These are phyloP conservation scores for Terfezia boudieri DNA, from an alignment of 495 filamentous ascomycete species.

Conservation along the genomic window DNA sequence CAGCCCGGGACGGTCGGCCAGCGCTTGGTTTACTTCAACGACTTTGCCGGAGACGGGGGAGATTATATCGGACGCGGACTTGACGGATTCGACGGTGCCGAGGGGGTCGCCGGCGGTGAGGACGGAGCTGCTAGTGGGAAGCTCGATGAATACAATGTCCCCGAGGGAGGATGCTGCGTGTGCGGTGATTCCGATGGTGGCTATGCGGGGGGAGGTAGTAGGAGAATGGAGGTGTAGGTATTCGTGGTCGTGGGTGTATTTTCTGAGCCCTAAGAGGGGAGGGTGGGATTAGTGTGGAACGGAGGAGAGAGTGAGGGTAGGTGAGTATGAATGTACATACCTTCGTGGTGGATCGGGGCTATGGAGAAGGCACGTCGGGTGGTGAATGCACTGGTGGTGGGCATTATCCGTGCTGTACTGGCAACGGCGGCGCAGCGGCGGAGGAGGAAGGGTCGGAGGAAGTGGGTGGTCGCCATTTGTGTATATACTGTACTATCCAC, in stretches of 20 bases:
- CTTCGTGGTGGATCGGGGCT: too few species aligned
- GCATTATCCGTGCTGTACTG: too few species aligned
- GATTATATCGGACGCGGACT: conserved; percentile 89
- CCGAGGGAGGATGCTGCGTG: conserved; percentile 82
- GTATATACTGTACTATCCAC: too few species aligned
- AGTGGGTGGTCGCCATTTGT: too few species aligned
- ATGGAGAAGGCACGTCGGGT: too few species aligned
- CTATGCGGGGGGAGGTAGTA: conserved; percentile 19
- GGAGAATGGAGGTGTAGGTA: conserved; percentile 30
- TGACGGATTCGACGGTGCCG: conserved; percentile 92
- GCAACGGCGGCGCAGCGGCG: too few species aligned
- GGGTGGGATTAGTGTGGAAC: background rate
- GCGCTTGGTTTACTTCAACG: conserved; percentile 39
- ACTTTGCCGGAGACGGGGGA: conserved; percentile 62
- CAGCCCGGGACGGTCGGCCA: conserved; percentile 63
- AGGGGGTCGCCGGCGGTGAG: conserved; percentile 53
- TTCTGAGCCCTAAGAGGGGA: background rate
- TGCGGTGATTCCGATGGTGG: conserved; percentile 65
- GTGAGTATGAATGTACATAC: background rate
- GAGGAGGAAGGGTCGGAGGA: too few species aligned
- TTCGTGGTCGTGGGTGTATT: conserved; percentile 89
- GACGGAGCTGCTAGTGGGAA: conserved; percentile 27
- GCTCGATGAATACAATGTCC: conserved; percentile 92
- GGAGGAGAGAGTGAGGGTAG: background rate
- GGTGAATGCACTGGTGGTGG: too few species aligned